Evolutionary conservation across 148 eudicot genomes (phyloP), one percentile per base, ranked within the genome.

Genomic region (Persicaria tinctoria): DNA sequence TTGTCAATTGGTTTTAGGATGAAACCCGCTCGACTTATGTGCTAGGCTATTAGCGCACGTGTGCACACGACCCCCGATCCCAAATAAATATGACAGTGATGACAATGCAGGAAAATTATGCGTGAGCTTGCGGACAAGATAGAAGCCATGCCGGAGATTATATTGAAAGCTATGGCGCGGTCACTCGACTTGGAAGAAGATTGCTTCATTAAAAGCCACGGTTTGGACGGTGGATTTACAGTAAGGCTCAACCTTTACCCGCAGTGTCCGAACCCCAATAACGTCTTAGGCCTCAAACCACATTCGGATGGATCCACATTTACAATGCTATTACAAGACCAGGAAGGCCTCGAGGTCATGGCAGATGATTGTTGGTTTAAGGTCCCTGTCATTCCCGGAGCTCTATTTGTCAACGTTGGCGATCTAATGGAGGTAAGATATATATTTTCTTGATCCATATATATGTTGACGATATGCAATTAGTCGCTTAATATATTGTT

Each of bases 361-460:
- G 84, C 82, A 74, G 85, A 85, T 79, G 79, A 73, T 48, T 75
- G 82, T 16, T 89, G 92, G 92, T 83, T 75, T 48, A 78, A 73
- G 62, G 86, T 86, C 57, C 90, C 88, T 3, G 73, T 83, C 12
- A 63, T 85, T 4, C 90, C 85, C 48, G 63, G 80, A 49, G 92
- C 90, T 32, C 70, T 89, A 2, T 46, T 85, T 38, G 73, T 89
- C 46, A 70, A 78, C 49, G 76, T 79, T 16, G 89, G 90, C 12
- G 92, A 89, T 75, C 87, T 85, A 56, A 23, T 79, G 10, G 88
- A 88, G 88, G 91, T 84, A 78, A 55, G 6, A 6, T 5, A 17
- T 68, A 32, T 4, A 27, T 64, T 44, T 64, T 8, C 46, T 64
- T 55, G 6, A 3, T 0, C 5, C 23, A 13, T 8, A 32, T 63